These are phyloP conservation scores for Nigrospora oryzae DNA, from an alignment of 2,329 filamentous ascomycete species.

Conservation along the genomic window DNA sequence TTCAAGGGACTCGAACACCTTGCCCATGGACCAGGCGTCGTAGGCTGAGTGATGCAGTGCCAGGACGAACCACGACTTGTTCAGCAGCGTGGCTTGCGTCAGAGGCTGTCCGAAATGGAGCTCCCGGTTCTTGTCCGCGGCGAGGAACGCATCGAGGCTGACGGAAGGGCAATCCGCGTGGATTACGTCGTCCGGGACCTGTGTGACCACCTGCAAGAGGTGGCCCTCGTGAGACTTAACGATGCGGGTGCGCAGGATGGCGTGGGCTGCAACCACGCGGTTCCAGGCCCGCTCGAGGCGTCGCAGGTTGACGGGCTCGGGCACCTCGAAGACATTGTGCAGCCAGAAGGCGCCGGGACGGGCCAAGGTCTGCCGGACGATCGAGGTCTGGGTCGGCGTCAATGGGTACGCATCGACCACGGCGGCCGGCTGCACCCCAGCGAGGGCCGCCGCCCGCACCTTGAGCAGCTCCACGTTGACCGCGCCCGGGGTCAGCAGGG, in stretches of 20 bases:
- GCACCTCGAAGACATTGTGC: not conserved
- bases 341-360: not conserved
- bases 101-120: not conserved
- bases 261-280: not conserved
- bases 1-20: not conserved
- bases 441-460: not conserved
- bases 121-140: not conserved
- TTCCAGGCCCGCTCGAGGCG: not conserved
- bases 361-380: not conserved
- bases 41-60: not conserved
- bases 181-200: not conserved
- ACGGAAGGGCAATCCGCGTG: not conserved
- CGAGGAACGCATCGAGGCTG: not conserved
- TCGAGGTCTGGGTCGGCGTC: not conserved
- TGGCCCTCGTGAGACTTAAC: not conserved
- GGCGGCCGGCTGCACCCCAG: not conserved
- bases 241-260: not conserved
- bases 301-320: not conserved
- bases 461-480: not conserved
- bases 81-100: not conserved
- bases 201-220: not conserved
- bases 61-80: not conserved
- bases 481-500: not conserved
- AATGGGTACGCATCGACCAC: not conserved
- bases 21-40: not conserved